Evolutionary conservation across 495 filamentous ascomycete genomes (phyloP).

Genomic region (Hypoxylon perforatum): DNA sequence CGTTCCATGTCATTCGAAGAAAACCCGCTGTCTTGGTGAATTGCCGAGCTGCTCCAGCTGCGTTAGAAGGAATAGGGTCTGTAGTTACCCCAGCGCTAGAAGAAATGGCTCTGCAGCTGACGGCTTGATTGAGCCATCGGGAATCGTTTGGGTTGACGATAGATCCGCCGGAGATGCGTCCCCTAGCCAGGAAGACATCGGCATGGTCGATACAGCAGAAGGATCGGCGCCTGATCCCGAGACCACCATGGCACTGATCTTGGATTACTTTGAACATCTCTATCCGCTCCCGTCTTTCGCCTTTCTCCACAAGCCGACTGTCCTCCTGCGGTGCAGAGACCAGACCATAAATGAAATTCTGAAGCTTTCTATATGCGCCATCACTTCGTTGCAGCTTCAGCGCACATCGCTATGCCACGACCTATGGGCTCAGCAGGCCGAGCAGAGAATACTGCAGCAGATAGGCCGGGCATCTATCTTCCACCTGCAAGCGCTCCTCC

Average conservation of each 20-base stretch:
- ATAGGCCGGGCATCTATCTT: constrained; percentile 45
- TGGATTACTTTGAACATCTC: constrained; percentile 44
- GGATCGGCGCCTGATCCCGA: constrained; percentile 18
- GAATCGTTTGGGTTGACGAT: not conserved
- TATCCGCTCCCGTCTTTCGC: constrained; percentile 45
- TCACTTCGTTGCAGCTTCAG: constrained; percentile 44
- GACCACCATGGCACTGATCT: constrained; percentile 27
- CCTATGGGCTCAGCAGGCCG: constrained; percentile 42
- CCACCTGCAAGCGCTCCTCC: constrained; percentile 43
- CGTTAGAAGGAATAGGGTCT: constrained; percentile 32
- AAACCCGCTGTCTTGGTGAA: constrained; percentile 43
- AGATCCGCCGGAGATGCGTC: constrained; percentile 4
- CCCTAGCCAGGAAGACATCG: constrained; percentile 22
- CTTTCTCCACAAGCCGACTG: constrained; percentile 44
- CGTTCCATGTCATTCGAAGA: constrained; percentile 44
- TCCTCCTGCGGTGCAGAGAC: constrained; percentile 37
- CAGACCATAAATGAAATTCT: constrained; percentile 38
- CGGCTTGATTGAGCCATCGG: not conserved
- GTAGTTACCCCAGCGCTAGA: constrained; percentile 29
- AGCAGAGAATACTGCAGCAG: constrained; percentile 40
- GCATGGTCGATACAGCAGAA: constrained; percentile 3
- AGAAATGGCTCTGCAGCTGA: constrained; percentile 8
- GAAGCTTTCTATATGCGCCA: constrained; percentile 40
- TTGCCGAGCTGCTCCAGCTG: constrained; percentile 42
- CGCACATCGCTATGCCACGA: constrained; percentile 35